These are phyloP conservation scores for Acanthochlamys bracteata DNA, from an alignment of 106 monocot genomes.

Conservation along the genomic window DNA sequence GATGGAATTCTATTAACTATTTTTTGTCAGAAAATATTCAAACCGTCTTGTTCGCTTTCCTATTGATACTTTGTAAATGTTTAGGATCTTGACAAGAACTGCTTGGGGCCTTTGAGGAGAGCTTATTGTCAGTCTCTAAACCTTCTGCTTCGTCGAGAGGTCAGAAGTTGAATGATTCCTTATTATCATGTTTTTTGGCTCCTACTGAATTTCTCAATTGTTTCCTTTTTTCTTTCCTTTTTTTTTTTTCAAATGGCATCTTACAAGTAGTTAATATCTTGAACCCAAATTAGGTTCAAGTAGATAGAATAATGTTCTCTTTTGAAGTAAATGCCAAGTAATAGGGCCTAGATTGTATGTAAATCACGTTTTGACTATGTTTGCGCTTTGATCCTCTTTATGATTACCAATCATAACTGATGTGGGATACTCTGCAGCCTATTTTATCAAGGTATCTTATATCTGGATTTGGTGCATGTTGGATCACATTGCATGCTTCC, in stretches of 20 bases:
- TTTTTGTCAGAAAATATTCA: background rate
- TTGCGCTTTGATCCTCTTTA: no score
- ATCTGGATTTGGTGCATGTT: background rate
- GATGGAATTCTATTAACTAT: background rate
- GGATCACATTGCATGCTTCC: background rate
- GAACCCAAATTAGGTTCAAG: no score
- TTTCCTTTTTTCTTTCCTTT: background rate
- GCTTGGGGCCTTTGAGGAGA: slow-evolving; percentile 85
- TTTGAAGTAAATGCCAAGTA: no score
- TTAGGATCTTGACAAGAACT: slow-evolving; percentile 94
- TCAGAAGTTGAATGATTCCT: slow-evolving; percentile 15
- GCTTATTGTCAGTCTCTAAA: slow-evolving; percentile 98
- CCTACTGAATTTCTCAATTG: background rate
- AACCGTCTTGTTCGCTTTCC: background rate
- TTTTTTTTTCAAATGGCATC: no score
- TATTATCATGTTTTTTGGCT: background rate
- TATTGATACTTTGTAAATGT: slow-evolving; percentile 3
- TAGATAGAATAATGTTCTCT: no score
- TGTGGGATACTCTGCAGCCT: no score
- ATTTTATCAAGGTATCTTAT: no score
- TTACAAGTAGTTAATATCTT: no score
- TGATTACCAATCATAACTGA: no score
- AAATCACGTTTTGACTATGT: no score
- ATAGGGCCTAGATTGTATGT: no score
- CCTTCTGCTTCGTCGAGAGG: slow-evolving; percentile 91